A percentile compares a stretch with the other conserved stretches of the same genome.
phyloP scores from a whole-genome alignment of 176 grass and related monocot genomes.

The Otatea glauca region DNA sequence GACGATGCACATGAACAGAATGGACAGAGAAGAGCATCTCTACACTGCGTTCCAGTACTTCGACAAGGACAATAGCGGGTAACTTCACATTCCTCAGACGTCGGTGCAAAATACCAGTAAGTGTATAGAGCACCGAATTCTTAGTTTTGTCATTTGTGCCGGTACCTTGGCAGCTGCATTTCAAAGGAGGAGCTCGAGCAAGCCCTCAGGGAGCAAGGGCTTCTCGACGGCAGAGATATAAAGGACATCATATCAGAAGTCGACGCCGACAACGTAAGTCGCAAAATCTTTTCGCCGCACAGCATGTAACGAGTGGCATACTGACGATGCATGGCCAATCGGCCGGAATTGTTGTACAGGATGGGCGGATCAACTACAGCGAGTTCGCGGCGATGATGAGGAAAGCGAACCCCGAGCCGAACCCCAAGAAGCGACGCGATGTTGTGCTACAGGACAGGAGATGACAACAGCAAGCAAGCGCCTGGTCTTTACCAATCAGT shows the following conservation, averaged over 20 bases:
- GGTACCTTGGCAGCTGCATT: conserved; percentile 54
- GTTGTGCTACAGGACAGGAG: conserved; percentile 61
- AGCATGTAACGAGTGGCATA: neutral
- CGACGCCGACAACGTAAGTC: conserved; percentile 81
- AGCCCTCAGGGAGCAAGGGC: conserved; percentile 76
- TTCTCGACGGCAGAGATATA: conserved; percentile 77
- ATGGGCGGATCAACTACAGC: conserved; percentile 84
- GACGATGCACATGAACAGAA: conserved; percentile 91
- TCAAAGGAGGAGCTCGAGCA: conserved; percentile 90
- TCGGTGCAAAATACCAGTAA: neutral
- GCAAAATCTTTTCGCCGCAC: neutral
- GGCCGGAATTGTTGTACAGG: conserved; percentile 39
- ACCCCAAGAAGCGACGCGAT: conserved; percentile 82
- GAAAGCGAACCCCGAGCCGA: conserved; percentile 73
- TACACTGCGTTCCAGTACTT: conserved; percentile 90
- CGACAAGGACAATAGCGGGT: conserved; percentile 90
- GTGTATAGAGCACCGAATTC: neutral
- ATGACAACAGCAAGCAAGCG: neutral
- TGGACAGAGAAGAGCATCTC: conserved; percentile 83
- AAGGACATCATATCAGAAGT: conserved; percentile 82
- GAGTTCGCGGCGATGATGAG: conserved; percentile 89
- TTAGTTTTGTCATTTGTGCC: neutral
- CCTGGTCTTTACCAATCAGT: neutral
- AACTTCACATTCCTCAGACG: neutral
- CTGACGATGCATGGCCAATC: neutral